Evolutionary conservation across 768 basidiomycete genomes (phyloP), one percentile per base, ranked within the genome.

Genomic region (Inosperma sp.): DNA sequence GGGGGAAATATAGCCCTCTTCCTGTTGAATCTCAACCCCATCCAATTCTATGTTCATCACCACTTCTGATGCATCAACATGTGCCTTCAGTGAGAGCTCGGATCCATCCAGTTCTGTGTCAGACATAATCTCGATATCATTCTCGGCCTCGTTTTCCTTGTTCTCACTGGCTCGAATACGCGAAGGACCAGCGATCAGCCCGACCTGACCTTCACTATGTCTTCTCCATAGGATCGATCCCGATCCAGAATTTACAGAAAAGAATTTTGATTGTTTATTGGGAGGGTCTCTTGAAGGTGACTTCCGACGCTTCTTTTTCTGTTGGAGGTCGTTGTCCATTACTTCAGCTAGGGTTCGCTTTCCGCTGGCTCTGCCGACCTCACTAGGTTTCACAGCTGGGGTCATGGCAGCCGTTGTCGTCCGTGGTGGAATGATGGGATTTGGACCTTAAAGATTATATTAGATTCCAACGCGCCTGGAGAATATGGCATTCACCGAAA

Each of bases 1-100:
- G 13, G 87, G 88, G n/a, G 88, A 88, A 47, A 86, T 73, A 65
- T 91, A 92, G 13, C 89, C 88, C 53, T 87, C 87, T 62, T 91
- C 89, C 67, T 88, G 88, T 60, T 74, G 54, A 25, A 72, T 67
- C 7, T 70, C 68, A 51, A 78, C 69, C n/a, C 58, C 31, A 52
- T 75, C 68, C 17, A 73, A 39, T 31, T 71, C 65, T 30, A 70
- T 66, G 7, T 30, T 45, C 50, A 75, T 73, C 50, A 69, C 64
- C 45, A 71, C 68, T 17, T 59, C 59, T 34, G 68, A 68, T 29
- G 68, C 69, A 31, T 68, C 66, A 17, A 69, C 68, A 45, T 71
- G 72, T 16, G 70, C 76, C 41, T 69, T 65, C 10, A 69, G 50
- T 17, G 70, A 72, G 54, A 66, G 21, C 36, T 67, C 59, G 6